Conservation (phyloP, 129 eudicot species). For the Ambrosia artemisiifolia region DNA sequence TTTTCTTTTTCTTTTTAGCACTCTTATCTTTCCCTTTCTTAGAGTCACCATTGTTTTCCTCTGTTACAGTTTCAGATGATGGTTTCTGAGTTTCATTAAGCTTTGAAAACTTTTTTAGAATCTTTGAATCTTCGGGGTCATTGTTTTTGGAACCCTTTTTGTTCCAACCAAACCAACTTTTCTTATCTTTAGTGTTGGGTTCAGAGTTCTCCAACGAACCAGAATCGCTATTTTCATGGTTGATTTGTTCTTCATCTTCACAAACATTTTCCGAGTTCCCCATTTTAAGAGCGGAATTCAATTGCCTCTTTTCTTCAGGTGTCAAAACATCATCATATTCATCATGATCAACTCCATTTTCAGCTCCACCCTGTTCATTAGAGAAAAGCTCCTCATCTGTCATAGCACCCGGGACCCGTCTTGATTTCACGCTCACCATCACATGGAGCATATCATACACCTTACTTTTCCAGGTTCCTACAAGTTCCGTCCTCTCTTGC, state of each 20-base stretch:
- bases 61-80: slow-evolving; percentile 49
- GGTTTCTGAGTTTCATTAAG: slow-evolving; percentile 55
- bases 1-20: slow-evolving; percentile 84
- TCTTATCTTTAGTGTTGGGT: slow-evolving; percentile 70
- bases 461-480: slow-evolving; percentile 90
- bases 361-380: slow-evolving; percentile 47
- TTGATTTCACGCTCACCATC: slow-evolving; percentile 89
- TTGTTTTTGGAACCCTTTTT: slow-evolving; percentile 67
- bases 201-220: slow-evolving; percentile 58
- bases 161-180: slow-evolving; percentile 89
- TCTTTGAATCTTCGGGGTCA: slow-evolving; percentile 64
- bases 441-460: slow-evolving; percentile 94
- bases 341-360: slow-evolving; percentile 66
- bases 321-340: slow-evolving; percentile 82
- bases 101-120: slow-evolving; percentile 63
- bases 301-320: slow-evolving; percentile 75
- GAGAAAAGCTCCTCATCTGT: slow-evolving; percentile 93
- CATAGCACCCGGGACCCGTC: slow-evolving; percentile 98
- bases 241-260: slow-evolving; percentile 60
- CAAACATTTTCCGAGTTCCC: slow-evolving; percentile 54
- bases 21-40: slow-evolving; percentile 62
- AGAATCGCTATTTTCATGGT: slow-evolving; percentile 45
- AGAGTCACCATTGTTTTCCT: slow-evolving; percentile 50
- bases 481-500: slow-evolving; percentile 81
- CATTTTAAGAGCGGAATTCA: slow-evolving; percentile 84